phyloP scores from a whole-genome alignment of 768 basidiomycete species.

The Boletus tylopilopsis region DNA sequence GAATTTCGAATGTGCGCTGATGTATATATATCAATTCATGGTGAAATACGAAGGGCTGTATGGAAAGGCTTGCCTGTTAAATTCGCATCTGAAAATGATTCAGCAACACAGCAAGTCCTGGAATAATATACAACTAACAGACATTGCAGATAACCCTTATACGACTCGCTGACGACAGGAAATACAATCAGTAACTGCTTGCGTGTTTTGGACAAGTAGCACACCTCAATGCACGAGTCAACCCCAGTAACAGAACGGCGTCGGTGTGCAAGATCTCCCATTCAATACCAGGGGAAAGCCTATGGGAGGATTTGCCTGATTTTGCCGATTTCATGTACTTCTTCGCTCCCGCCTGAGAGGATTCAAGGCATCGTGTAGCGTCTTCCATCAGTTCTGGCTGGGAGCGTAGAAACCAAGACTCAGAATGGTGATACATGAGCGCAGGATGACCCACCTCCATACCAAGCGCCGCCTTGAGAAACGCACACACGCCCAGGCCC shows the following conservation, averaged over 20 bases:
- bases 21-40: conserved; percentile 18
- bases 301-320: conserved; percentile 29
- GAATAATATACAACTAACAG: conserved; percentile 42
- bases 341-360: conserved; percentile 59
- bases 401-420: background rate
- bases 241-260: conserved; percentile 62
- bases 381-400: conserved; percentile 62
- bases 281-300: conserved; percentile 63
- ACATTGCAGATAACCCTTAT: conserved; percentile 77
- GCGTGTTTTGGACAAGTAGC: conserved; percentile 10
- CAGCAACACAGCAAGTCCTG: background rate
- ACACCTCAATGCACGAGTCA: conserved; percentile 69
- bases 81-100: conserved; percentile 34
- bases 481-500: conserved; percentile 68
- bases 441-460: conserved; percentile 53
- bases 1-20: conserved; percentile 68
- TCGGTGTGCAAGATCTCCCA: conserved; percentile 78
- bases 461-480: conserved; percentile 76
- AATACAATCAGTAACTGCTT: background rate
- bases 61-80: conserved; percentile 48
- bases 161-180: conserved; percentile 52
- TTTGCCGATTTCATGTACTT: conserved; percentile 42
- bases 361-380: conserved; percentile 51
- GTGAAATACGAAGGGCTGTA: background rate
- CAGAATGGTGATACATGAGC: background rate